Conservation (phyloP, 768 basidiomycete species). For the Hortiboletus campestris region DNA sequence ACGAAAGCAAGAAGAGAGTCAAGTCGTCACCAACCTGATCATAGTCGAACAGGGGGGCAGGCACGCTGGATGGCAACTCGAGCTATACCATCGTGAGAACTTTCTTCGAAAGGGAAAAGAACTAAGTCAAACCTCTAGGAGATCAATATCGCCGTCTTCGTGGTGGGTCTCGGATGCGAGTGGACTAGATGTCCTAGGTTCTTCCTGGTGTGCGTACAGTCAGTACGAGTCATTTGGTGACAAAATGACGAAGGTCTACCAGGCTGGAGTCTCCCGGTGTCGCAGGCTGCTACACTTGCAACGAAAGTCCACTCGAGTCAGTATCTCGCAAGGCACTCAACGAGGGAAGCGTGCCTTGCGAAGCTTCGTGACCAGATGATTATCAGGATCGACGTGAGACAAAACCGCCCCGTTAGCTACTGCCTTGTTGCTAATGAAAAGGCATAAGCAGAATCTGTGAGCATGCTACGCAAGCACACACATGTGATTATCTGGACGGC, state of each 20-base stretch:
- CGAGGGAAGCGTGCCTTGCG: too few species aligned
- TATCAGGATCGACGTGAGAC: background rate
- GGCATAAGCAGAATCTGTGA: background rate
- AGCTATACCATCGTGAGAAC: background rate
- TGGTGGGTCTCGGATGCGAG: background rate
- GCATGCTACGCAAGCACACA: background rate
- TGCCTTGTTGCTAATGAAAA: constrained; percentile 3
- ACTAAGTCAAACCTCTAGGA: background rate
- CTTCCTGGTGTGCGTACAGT: background rate
- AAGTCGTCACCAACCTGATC: background rate
- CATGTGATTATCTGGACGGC: constrained; percentile 7
- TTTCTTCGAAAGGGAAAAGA: background rate
- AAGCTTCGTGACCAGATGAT: background rate
- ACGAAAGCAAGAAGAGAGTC: background rate
- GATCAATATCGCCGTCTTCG: too few species aligned
- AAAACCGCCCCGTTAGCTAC: constrained; percentile 5
- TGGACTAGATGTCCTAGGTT: background rate
- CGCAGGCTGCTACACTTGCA: background rate
- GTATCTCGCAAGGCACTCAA: too few species aligned
- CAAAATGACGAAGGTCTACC: background rate
- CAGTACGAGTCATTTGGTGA: background rate
- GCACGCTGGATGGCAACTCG: background rate
- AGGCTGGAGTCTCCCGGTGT: background rate
- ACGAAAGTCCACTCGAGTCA: too few species aligned
- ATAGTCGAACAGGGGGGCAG: background rate